Percentiles rank a stretch among this genome's conserved stretches.
Evolutionary conservation across 106 monocot genomes (phyloP).

Genomic region (Apostasia shenzhenica): DNA sequence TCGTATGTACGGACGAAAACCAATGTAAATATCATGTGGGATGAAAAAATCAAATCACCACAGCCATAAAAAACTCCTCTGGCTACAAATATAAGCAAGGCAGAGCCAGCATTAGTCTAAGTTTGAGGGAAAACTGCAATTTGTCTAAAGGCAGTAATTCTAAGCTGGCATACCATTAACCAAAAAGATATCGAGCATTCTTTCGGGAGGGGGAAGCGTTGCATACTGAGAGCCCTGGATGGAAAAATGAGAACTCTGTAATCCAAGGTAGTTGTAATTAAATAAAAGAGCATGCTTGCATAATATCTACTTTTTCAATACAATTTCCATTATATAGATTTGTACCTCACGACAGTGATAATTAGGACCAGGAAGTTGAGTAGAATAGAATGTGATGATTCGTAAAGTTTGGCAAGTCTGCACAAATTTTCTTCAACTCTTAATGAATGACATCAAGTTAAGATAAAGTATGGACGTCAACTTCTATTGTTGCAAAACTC

Average conservation of each 20-base stretch:
- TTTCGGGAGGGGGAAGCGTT: constrained; percentile 52
- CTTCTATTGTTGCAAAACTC: constrained; percentile 1
- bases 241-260: neutral
- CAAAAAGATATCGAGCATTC: constrained; percentile 61
- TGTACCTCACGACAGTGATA: constrained; percentile 97
- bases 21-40: constrained; percentile 94
- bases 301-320: neutral
- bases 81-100: constrained; percentile 45
- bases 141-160: too few species aligned
- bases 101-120: too few species aligned
- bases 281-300: too few species aligned
- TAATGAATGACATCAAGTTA: neutral
- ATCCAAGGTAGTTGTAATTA: neutral
- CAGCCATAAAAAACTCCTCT: constrained; percentile 74
- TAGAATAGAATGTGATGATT: constrained; percentile 95
- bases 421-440: constrained; percentile 6
- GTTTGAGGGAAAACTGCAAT: too few species aligned
- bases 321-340: neutral
- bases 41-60: constrained; percentile 96
- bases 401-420: constrained; percentile 77
- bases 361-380: constrained; percentile 96
- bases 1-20: constrained; percentile 84
- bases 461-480: neutral
- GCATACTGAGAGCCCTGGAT: constrained; percentile 78
- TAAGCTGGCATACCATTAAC: constrained; percentile 51